Conservation (phyloP, 2,329 filamentous ascomycete genomes). For the Calonectria pseudoturangicola region DNA sequence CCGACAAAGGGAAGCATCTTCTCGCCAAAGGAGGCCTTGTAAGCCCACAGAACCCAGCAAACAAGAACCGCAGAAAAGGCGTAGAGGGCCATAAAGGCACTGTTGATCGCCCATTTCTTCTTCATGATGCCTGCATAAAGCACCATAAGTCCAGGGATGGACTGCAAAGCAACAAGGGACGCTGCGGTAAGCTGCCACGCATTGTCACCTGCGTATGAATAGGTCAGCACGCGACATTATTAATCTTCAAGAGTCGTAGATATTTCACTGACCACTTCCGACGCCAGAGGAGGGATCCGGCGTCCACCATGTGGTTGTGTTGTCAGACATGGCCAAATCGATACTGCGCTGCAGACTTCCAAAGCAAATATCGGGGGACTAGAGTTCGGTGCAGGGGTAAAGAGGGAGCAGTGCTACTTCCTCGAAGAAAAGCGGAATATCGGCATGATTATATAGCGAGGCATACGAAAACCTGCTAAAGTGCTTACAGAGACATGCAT, state of each 20-base stretch:
- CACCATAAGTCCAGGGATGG: conserved; percentile 40
- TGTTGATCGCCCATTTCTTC: conserved; percentile 43
- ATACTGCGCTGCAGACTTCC: background rate
- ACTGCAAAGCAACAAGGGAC: conserved; percentile 41
- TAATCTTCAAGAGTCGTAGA: too few relatives aligned
- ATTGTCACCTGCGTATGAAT: conserved; percentile 27
- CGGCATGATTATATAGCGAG: conserved; percentile 2
- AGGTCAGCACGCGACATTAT: background rate
- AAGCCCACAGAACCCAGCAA: conserved; percentile 43
- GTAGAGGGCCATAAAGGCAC: conserved; percentile 43
- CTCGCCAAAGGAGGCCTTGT: conserved; percentile 41
- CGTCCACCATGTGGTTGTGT: conserved; percentile 30
- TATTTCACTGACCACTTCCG: conserved; percentile 28
- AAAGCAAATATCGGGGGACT: background rate
- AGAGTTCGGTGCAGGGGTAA: background rate
- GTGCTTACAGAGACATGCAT: background rate
- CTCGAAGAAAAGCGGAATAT: background rate
- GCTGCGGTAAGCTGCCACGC: conserved; percentile 42
- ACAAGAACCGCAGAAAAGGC: conserved; percentile 39
- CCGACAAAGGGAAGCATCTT: conserved; percentile 41
- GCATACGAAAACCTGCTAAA: background rate
- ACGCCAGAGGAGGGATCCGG: conserved; percentile 33
- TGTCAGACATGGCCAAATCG: conserved; percentile 17
- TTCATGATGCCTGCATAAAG: conserved; percentile 40
- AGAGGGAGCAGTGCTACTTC: background rate